Base-by-base conservation (phyloP, 2,329 filamentous ascomycete genomes). In the Colletotrichum lentis region DNA sequence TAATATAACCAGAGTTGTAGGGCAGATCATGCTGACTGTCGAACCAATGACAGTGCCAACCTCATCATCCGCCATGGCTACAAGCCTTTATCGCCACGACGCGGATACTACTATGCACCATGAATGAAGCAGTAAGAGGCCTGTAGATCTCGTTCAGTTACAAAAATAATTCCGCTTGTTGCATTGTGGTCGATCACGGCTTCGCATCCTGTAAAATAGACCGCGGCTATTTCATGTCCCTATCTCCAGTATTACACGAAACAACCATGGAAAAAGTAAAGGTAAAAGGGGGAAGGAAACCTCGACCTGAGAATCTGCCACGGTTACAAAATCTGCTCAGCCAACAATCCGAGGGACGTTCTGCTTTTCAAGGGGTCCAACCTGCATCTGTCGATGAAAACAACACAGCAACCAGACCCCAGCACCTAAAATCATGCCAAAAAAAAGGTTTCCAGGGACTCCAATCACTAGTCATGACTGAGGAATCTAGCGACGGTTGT, bases 21-120 rank as follows among this genome's bases (percentile, higher is more conserved):
- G 16, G n/a, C 64, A 67, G 35, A 67, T 67, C 64, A 67, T 67
- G 27, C 58, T 46, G 22, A 52, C 43, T 1, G 64, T 67, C 16
- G 64, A 43, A 31, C 64, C 64, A 7, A 63, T 39, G 5, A 67
- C 6, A 8, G 44, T 18, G 5, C 12, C 59, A n/a, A 31, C 59
- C 53, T 57, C 46, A 20, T 20, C 46, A 27, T 67, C 64, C 37
- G 59, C 44, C 64, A 67, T 67, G 43, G 10, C 35, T 22, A 53
- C 54, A 14, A 14, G 44, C 52, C 53, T 27, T 10, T 22, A n/a
- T 50, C 35, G 44, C 37, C 22, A 18, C 49, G 20, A 14, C 37
- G 6, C n/a, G 11, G 18, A 12, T 50, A 20, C 54, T 20, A 7
- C 16, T 8, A 12, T 39, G 10, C 53, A 12, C 10, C 53, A 43